These are phyloP conservation scores for Acer yangbiense DNA, from an alignment of 345 rosid genomes.

Conservation along the genomic window DNA sequence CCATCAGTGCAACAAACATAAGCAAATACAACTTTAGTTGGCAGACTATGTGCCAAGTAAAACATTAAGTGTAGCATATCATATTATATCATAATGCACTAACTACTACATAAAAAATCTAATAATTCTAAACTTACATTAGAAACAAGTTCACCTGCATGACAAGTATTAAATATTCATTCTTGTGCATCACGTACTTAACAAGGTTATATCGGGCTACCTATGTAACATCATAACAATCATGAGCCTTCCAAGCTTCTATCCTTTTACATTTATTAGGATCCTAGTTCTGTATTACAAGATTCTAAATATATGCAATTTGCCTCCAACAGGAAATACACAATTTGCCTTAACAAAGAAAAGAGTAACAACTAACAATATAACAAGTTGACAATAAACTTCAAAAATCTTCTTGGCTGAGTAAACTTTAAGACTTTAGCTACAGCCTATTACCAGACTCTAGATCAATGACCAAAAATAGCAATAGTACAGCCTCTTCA, in stretches of 20 bases:
- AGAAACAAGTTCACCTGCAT: too few relatives aligned
- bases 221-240: neutral
- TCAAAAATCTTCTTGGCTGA: neutral
- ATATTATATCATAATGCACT: neutral
- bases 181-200: neutral
- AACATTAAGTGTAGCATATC: neutral
- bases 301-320: neutral
- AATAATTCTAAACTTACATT: too few relatives aligned
- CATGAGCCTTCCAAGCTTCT: constrained; percentile 1
- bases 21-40: neutral
- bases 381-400: neutral
- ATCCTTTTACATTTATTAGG: neutral
- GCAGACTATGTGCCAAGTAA: neutral
- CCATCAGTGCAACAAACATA: neutral
- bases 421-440: neutral
- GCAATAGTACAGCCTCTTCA: neutral
- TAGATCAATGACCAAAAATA: neutral
- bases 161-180: neutral
- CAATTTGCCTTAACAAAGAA: neutral
- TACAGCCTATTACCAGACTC: neutral
- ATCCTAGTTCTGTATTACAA: neutral
- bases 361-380: neutral
- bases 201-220: neutral
- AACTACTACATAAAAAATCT: neutral
- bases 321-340: neutral